phyloP scores from a whole-genome alignment of 208 protist species.

The Trypanosoma boissoni region DNA sequence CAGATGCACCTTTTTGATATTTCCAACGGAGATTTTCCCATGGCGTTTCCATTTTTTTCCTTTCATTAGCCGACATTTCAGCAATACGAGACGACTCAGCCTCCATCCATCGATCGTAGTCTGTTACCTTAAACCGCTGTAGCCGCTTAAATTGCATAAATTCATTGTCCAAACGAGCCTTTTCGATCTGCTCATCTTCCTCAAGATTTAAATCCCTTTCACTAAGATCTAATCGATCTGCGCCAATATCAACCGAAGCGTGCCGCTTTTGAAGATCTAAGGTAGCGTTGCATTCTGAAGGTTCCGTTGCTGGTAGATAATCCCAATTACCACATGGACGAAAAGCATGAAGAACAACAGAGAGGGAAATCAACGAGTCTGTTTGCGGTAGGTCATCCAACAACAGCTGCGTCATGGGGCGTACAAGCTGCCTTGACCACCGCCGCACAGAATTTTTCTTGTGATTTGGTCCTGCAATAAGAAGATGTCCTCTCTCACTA shows the following conservation, averaged over 20 bases:
- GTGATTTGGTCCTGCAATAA: slow-evolving; percentile 83
- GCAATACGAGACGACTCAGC: slow-evolving; percentile 60
- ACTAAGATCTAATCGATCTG: slow-evolving; percentile 62
- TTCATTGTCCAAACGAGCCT: slow-evolving; percentile 57
- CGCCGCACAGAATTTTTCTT: slow-evolving; percentile 69
- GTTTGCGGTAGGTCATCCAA: slow-evolving; percentile 55
- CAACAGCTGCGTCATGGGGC: slow-evolving; percentile 58
- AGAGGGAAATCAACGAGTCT: slow-evolving; percentile 61
- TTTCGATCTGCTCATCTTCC: slow-evolving; percentile 67
- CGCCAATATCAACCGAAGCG: slow-evolving; percentile 64
- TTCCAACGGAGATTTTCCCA: slow-evolving; percentile 28
- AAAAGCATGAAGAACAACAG: slow-evolving; percentile 69
- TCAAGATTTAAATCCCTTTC: slow-evolving; percentile 63
- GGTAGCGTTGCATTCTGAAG: slow-evolving; percentile 24
- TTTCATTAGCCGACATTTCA: slow-evolving; percentile 50
- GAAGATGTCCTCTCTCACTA: slow-evolving; percentile 53
- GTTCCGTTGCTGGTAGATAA: slow-evolving; percentile 59
- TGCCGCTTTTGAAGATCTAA: slow-evolving; percentile 45
- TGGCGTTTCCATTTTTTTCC: slow-evolving; percentile 29
- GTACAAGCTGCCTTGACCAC: slow-evolving; percentile 34
- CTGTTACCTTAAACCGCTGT: slow-evolving; percentile 32
- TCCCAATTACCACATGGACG: slow-evolving; percentile 80
- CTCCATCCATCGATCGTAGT: slow-evolving; percentile 87
- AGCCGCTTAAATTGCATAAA: slow-evolving; percentile 70
- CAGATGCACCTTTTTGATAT: slow-evolving; percentile 18